A percentile compares a stretch with the other conserved stretches of the same genome.
phyloP scores from a whole-genome alignment of 345 rosid species.

The Erysimum cheiranthoides region DNA sequence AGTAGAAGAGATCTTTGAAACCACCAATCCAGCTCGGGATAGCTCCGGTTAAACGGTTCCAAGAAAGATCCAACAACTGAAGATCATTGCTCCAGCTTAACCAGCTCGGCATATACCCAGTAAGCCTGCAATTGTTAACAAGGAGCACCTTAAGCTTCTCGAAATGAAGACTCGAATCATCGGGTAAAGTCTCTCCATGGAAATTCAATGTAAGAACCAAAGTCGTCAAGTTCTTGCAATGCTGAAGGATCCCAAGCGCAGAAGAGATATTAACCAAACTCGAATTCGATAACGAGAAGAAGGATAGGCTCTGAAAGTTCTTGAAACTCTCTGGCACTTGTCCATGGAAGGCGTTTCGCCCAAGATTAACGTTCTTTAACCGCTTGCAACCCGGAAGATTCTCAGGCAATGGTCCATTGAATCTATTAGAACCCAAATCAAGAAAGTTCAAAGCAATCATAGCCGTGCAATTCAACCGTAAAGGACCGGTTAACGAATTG shows the following conservation, averaged over 20 bases:
- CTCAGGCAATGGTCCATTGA: conserved; percentile 60
- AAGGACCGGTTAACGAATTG: conserved; percentile 63
- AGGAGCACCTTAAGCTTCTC: conserved; percentile 68
- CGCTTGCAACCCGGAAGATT: conserved; percentile 61
- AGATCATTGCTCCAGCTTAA: conserved; percentile 55
- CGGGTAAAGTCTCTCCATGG: conserved; percentile 61
- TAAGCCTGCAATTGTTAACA: conserved; percentile 64
- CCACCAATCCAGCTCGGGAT: conserved; percentile 66
- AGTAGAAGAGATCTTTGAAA: conserved; percentile 59
- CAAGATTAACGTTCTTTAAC: conserved; percentile 64
- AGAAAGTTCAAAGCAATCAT: conserved; percentile 64
- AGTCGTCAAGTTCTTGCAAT: conserved; percentile 65
- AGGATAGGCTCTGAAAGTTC: conserved; percentile 62
- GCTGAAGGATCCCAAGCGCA: conserved; percentile 62
- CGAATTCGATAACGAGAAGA: conserved; percentile 65
- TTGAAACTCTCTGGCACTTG: conserved; percentile 68
- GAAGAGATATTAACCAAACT: conserved; percentile 63
- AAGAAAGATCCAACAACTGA: conserved; percentile 84
- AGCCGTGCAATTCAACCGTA: conserved; percentile 64
- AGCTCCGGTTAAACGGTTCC: conserved; percentile 62
- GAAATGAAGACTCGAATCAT: conserved; percentile 52
- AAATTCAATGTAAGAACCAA: conserved; percentile 75
- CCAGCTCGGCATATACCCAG: conserved; percentile 73
- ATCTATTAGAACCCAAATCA: conserved; percentile 67
- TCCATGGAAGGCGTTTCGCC: conserved; percentile 64